These are phyloP conservation scores for Mycena metata DNA, from an alignment of 768 basidiomycete genomes.

Conservation along the genomic window DNA sequence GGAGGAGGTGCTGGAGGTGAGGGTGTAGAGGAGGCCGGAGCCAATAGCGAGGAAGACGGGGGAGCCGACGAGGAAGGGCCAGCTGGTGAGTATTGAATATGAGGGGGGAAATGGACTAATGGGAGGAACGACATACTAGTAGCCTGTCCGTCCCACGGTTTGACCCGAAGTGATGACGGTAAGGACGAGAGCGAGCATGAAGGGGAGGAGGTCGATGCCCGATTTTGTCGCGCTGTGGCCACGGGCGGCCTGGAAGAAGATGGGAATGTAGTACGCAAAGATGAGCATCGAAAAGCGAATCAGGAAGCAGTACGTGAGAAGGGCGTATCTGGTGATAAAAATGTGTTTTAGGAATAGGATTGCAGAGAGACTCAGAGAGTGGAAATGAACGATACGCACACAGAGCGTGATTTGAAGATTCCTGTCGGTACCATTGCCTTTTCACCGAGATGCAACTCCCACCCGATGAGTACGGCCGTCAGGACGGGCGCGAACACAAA, in stretches of 20 bases:
- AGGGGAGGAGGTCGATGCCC: background rate
- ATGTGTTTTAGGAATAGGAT: too few species aligned
- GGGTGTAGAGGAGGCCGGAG: conserved; percentile 33
- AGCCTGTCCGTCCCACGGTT: too few species aligned
- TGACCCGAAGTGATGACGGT: background rate
- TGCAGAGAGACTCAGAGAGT: too few species aligned
- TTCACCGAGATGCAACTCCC: too few species aligned
- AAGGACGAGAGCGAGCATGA: background rate
- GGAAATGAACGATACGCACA: too few species aligned
- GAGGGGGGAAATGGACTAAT: too few species aligned
- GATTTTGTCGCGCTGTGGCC: background rate
- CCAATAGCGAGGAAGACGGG: conserved; percentile 13
- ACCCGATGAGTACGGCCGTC: too few species aligned
- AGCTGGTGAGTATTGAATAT: background rate
- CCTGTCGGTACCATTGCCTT: too few species aligned
- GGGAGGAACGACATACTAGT: background rate
- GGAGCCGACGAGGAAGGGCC: background rate
- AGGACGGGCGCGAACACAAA: too few species aligned
- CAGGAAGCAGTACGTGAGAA: background rate
- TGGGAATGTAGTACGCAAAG: background rate
- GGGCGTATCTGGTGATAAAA: background rate
- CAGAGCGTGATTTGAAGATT: too few species aligned
- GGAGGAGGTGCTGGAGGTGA: conserved; percentile 3
- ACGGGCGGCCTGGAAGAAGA: background rate
- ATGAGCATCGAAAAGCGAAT: background rate